A percentile compares a stretch with the other conserved stretches of the same genome.
Conservation (phyloP, 1,284 basidiomycete species). For the Porodaedalea pini region DNA sequence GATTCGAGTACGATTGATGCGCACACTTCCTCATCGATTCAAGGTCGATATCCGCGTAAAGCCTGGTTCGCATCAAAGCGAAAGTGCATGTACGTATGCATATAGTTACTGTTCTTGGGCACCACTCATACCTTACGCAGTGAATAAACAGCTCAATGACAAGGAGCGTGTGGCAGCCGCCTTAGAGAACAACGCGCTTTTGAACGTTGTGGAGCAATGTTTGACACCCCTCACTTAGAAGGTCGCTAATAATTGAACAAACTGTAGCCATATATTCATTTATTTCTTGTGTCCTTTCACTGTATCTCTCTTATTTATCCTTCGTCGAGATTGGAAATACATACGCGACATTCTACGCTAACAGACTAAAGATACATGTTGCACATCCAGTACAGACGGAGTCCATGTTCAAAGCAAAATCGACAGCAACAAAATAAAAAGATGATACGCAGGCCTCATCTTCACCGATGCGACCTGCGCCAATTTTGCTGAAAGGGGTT, state of each 20-base stretch:
- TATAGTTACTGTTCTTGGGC: background rate
- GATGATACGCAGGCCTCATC: background rate
- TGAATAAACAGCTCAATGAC: constrained; percentile 99
- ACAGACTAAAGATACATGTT: constrained; percentile 4
- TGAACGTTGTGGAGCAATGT: constrained; percentile 89
- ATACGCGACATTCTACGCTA: background rate
- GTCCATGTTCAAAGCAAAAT: background rate
- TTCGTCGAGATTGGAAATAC: background rate
- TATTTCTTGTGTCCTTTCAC: too few relatives aligned
- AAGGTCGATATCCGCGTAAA: constrained; percentile 94
- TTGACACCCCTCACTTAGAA: constrained; percentile 45
- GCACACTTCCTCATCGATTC: constrained; percentile 88
- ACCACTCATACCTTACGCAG: constrained; percentile 37
- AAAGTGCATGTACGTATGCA: constrained; percentile 65
- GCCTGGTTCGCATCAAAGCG: constrained; percentile 93
- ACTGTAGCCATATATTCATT: background rate
- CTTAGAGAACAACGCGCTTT: constrained; percentile 84
- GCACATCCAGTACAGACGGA: background rate
- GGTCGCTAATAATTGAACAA: background rate
- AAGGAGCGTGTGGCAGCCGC: constrained; percentile 98
- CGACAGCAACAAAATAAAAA: constrained; percentile 13
- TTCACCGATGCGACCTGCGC: constrained; percentile 16
- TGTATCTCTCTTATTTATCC: background rate
- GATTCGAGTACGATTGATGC: constrained; percentile 86
- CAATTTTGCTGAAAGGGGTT: constrained; percentile 16